These are phyloP conservation scores for Viola odorata DNA, from an alignment of 345 rosid genomes.

Conservation along the genomic window DNA sequence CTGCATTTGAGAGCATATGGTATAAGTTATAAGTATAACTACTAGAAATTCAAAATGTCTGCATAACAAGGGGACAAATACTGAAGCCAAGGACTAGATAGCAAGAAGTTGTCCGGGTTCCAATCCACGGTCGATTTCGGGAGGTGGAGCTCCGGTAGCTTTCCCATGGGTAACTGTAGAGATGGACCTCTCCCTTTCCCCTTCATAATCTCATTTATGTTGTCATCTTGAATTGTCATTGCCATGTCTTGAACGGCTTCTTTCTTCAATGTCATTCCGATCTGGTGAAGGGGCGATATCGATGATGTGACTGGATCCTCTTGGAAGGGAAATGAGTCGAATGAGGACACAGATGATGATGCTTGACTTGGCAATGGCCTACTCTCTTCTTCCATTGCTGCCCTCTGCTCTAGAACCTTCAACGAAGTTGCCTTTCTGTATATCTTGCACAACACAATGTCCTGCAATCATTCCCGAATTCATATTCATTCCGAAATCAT, in stretches of 20 bases:
- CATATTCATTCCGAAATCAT: no score
- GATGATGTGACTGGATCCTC: slow-evolving; percentile 29
- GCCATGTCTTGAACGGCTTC: slow-evolving; percentile 24
- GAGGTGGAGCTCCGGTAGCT: slow-evolving; percentile 60
- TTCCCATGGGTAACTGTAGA: slow-evolving; percentile 42
- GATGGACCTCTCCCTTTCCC: slow-evolving; percentile 14
- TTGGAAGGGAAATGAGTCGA: slow-evolving; percentile 28
- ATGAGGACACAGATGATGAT: slow-evolving; percentile 39
- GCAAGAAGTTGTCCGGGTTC: slow-evolving; percentile 54
- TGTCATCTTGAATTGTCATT: background rate
- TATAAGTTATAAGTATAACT: no score
- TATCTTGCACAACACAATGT: slow-evolving; percentile 85
- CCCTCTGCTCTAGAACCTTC: slow-evolving; percentile 83
- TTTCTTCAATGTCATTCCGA: slow-evolving; percentile 25
- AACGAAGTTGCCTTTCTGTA: slow-evolving; percentile 86
- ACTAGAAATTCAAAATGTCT: slow-evolving; percentile 49
- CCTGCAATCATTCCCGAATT: no score
- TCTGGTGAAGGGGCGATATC: slow-evolving; percentile 10
- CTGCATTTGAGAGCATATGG: no score
- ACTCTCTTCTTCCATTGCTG: slow-evolving; percentile 52
- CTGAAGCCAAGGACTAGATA: slow-evolving; percentile 82
- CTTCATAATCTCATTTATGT: slow-evolving; percentile 9
- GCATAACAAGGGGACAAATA: slow-evolving; percentile 47
- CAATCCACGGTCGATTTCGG: slow-evolving; percentile 60
- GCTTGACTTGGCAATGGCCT: slow-evolving; percentile 30